These are phyloP conservation scores for Prunus yedoensis DNA, from an alignment of 331 rosid species.

Conservation along the genomic window DNA sequence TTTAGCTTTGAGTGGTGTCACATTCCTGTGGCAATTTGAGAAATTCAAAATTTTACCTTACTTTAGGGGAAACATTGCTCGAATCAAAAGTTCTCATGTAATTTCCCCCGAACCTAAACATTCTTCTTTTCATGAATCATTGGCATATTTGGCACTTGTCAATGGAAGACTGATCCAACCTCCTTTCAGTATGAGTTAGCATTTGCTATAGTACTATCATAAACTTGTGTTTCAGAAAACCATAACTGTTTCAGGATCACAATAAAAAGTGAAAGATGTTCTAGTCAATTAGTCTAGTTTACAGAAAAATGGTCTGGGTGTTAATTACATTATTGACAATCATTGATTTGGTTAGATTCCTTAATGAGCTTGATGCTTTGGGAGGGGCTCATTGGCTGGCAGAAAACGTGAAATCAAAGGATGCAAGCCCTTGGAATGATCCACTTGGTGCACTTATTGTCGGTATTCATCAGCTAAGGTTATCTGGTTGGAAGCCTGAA, in stretches of 20 bases:
- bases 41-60: no score
- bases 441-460: constrained; percentile 72
- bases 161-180: no score
- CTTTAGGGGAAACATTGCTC: no score
- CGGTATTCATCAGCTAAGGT: constrained; percentile 73
- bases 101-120: no score
- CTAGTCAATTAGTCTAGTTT: no score
- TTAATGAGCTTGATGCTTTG: constrained; percentile 72
- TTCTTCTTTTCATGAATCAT: not conserved
- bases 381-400: constrained; percentile 85
- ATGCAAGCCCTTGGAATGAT: constrained; percentile 73
- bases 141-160: not conserved
- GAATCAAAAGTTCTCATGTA: no score
- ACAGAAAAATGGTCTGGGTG: not conserved
- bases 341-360: constrained; percentile 52
- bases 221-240: not conserved
- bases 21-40: no score
- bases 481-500: constrained; percentile 84
- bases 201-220: not conserved
- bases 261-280: not conserved
- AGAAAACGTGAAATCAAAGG: constrained; percentile 56
- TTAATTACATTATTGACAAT: constrained; percentile 3
- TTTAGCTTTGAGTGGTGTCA: no score
- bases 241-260: not conserved
- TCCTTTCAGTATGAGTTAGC: not conserved